Evolutionary conservation across 176 grass and related monocot genomes (phyloP).

Genomic region (Secale cereale): DNA sequence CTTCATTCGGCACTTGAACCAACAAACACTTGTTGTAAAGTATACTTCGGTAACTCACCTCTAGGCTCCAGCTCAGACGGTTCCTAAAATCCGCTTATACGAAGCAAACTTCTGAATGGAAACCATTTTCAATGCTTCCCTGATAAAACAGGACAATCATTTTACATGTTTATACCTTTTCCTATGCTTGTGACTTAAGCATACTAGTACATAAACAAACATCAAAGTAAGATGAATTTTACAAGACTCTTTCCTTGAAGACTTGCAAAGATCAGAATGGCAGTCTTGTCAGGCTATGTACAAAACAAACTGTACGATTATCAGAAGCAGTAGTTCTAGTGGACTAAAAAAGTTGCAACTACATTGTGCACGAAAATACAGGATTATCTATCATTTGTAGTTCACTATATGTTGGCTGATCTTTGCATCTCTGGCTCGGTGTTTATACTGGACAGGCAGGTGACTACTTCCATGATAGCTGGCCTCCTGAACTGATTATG

Average conservation of each 20-base stretch:
- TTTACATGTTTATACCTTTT: not conserved
- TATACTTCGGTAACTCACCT: too few relatives aligned
- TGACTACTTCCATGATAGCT: slow-evolving; percentile 40
- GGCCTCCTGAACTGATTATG: slow-evolving; percentile 33
- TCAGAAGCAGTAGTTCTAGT: not conserved
- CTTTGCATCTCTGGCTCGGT: not conserved
- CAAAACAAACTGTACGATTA: not conserved
- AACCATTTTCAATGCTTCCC: not conserved
- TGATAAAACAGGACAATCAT: not conserved
- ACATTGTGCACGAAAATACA: not conserved
- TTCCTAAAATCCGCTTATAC: too few relatives aligned
- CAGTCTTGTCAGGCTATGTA: not conserved
- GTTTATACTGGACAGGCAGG: slow-evolving; percentile 18
- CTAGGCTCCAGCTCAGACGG: too few relatives aligned
- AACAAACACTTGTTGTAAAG: too few relatives aligned
- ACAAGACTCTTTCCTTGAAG: not conserved
- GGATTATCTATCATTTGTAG: not conserved
- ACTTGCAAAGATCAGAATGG: not conserved
- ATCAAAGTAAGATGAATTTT: not conserved
- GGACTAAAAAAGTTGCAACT: not conserved
- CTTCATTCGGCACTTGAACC: too few relatives aligned
- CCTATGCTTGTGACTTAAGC: not conserved
- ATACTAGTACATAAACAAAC: not conserved
- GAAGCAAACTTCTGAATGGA: too few relatives aligned
- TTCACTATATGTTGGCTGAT: not conserved